Evolutionary conservation across 768 basidiomycete species (phyloP), one percentile per base, ranked within the genome.

Genomic region (Russula foetens): DNA sequence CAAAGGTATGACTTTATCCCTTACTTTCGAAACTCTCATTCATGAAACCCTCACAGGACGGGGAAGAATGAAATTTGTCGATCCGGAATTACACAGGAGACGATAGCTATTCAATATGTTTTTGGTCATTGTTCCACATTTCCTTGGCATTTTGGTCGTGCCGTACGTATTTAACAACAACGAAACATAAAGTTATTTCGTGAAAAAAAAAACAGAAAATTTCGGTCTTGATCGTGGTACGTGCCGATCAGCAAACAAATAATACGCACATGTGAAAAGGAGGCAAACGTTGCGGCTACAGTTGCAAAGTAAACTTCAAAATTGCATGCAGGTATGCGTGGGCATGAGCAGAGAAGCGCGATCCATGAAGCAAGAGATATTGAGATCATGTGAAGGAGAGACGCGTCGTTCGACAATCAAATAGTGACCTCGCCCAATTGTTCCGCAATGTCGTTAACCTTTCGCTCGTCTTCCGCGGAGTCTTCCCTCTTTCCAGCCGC

Each of bases 31-130:
- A 9, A 24, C 53, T 29, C 23, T 55, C 26, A 26, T 62, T 64
- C 38, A 61, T 21, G 5, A 33, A 41, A 23, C 3, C 8, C 17
- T 50, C 12, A 15, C 51, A 84, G 82, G 84, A 21, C 81, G 85
- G 23, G 84, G 85, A 47, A 73, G 83, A 61, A 86, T 86, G 85
- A 84, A 84, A 65, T 86, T 76, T 63, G 69, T 84, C 41, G 84
- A 86, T 67, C 84, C 84, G 33, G 84, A 82, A 65, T 60, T 75
- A 48, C 73, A 73, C 38, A 69, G 72, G 4, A 66, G 70, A 38
- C 66, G 70, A 49, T 56, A 44, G 35, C 51, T 43, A 28, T 57
- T 23, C 26, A 47, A 55, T 53, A 35, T 53, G 15, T 51, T 53
- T 46, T 31, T 21, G 28, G 31, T 49, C 48, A 28, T 44, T 51